Evolutionary conservation across 1,139 yeast species (phyloP).

Genomic region (Saccharomyces hybrid): DNA sequence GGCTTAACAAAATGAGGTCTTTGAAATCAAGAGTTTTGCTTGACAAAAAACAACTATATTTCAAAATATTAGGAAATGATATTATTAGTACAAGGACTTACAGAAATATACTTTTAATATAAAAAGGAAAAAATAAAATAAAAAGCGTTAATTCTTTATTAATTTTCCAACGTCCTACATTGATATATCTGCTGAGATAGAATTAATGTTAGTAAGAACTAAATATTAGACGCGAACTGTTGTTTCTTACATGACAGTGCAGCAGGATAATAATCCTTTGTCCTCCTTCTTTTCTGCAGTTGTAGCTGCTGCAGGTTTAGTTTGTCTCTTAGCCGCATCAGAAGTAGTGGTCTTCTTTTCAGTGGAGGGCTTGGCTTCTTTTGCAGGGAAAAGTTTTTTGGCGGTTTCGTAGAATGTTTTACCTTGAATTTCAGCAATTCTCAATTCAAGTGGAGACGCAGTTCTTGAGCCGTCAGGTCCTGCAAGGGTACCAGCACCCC

Average conservation of each 20-base stretch:
- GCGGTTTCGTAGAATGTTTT: constrained; percentile 46
- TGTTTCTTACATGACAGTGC: constrained; percentile 20
- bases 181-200: background rate
- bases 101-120: background rate
- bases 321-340: constrained; percentile 6
- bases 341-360: constrained; percentile 7
- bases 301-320: constrained; percentile 7
- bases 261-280: constrained; percentile 18
- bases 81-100: background rate
- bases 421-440: constrained; percentile 59
- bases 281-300: constrained; percentile 10
- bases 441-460: constrained; percentile 51
- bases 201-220: background rate
- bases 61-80: background rate
- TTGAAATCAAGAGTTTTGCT: background rate
- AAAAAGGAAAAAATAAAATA: background rate
- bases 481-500: constrained; percentile 68
- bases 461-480: constrained; percentile 61
- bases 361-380: constrained; percentile 2
- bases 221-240: background rate
- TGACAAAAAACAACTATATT: background rate
- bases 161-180: background rate
- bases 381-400: constrained; percentile 11
- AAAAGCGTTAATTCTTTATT: background rate
- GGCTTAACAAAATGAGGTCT: background rate